phyloP scores from a whole-genome alignment of 2,329 filamentous ascomycete genomes.

The Apiospora saccharicola region DNA sequence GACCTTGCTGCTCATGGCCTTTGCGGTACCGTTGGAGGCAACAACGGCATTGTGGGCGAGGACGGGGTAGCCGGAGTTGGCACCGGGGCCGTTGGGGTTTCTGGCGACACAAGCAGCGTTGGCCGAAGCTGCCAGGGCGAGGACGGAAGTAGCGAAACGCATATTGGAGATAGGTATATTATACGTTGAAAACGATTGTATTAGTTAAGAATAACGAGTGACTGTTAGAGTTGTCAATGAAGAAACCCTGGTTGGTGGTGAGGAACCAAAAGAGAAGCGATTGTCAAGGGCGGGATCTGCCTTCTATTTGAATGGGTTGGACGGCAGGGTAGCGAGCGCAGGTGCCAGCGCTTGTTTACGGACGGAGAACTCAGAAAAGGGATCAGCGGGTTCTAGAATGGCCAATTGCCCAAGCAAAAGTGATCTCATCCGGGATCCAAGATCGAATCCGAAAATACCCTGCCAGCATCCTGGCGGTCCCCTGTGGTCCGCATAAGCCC shows the following conservation, averaged over 20 bases:
- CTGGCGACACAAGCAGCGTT: slow-evolving; percentile 25
- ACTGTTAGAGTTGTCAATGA: slow-evolving; percentile 20
- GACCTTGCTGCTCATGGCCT: not conserved
- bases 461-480: not conserved
- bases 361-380: not conserved
- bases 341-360: not conserved
- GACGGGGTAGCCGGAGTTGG: slow-evolving; percentile 24
- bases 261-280: not conserved
- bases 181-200: slow-evolving; percentile 10
- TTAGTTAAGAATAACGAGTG: slow-evolving; percentile 7
- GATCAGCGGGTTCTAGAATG: slow-evolving; percentile 19
- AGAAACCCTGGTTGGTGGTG: slow-evolving; percentile 18
- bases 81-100: slow-evolving; percentile 23
- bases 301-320: not conserved
- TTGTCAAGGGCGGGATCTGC: not conserved
- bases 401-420: slow-evolving; percentile 15
- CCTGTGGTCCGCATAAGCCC: slow-evolving; percentile 11
- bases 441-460: slow-evolving; percentile 4
- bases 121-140: slow-evolving; percentile 37
- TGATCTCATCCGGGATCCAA: slow-evolving; percentile 19
- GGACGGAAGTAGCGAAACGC: slow-evolving; percentile 38
- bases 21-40: slow-evolving; percentile 22
- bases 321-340: not conserved
- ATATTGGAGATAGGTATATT: slow-evolving; percentile 35
- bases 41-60: not conserved